Evolutionary conservation across 1,139 yeast genomes (phyloP), one percentile per base, ranked within the genome.

Genomic region (Zygoascus hellenicus): DNA sequence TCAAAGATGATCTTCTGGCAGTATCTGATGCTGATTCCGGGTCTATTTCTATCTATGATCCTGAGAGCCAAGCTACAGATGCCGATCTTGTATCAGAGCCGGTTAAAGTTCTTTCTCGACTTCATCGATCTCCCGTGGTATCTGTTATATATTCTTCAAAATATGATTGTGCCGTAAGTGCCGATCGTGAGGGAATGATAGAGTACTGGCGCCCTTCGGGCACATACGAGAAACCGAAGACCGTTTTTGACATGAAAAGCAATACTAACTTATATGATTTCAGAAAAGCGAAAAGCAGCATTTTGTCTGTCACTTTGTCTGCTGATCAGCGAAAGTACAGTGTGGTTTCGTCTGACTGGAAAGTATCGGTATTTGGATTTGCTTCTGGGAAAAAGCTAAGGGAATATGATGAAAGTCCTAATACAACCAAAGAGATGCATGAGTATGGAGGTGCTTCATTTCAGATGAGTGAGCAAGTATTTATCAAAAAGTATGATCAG

Each of bases 181-280:
- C 61, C 2, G 80, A 75, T 51, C 51, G 47, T 2, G 53, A 56
- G 19, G 78, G 79, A 1, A 65, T 71, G 57, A 54, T 75, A 9
- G 80, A 75, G 57, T 70, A 71, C 50, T 75, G 80, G 79, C 52
- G 47, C 28, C 66, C 62, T 1, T 50, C 49, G 1, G 57, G 62
- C 9, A 49, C 48, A 4, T 54, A 50, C 31, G 51, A 54, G 22
- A 45, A 54, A 44, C 61, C 64, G 3, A 46, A 42, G 16, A 49
- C 49, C 13, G 54, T 55, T 9, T 74, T 72, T 58, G 62, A 65
- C 36, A 58, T 62, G 55, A 75, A 75, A 52, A 65, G 74, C 16
- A 62, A 66, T 40, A 75, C 80, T 0, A 71, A 72, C 51, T 57
- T 75, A 37, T 70, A 70, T 51, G 70, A 67, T 17, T 59, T 73